phyloP scores from a whole-genome alignment of 768 basidiomycete species.

The Leccinum rimulosum region DNA sequence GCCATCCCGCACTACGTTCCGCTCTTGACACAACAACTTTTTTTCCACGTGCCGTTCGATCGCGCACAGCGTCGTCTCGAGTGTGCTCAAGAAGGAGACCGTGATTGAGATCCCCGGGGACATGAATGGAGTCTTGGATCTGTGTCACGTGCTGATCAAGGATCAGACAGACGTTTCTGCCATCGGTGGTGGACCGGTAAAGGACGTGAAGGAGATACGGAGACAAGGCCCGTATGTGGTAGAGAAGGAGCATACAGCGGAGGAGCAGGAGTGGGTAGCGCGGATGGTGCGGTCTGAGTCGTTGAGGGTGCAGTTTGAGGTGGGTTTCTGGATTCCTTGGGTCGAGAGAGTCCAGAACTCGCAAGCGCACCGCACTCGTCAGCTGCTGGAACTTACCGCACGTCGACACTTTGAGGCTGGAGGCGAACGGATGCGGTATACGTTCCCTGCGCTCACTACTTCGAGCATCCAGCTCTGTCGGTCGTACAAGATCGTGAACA shows the following conservation, averaged over 20 bases:
- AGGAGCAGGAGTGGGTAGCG: slow-evolving; percentile 99
- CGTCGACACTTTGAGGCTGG: slow-evolving; percentile 87
- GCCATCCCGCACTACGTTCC: slow-evolving; percentile 89
- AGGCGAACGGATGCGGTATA: slow-evolving; percentile 93
- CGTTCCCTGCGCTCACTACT: slow-evolving; percentile 41
- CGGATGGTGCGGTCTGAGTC: slow-evolving; percentile 93
- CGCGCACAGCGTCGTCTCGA: slow-evolving; percentile 91
- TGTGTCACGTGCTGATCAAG: slow-evolving; percentile 89
- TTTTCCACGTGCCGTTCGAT: slow-evolving; percentile 90
- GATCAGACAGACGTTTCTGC: slow-evolving; percentile 63
- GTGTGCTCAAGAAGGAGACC: slow-evolving; percentile 95
- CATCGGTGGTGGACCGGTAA: slow-evolving; percentile 9
- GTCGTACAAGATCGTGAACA: slow-evolving; percentile 80
- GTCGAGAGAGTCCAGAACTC: too few relatives aligned
- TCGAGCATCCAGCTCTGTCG: slow-evolving; percentile 90
- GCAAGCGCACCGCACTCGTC: not conserved
- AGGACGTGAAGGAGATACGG: slow-evolving; percentile 26
- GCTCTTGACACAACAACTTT: slow-evolving; percentile 58
- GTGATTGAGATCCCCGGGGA: slow-evolving; percentile 92
- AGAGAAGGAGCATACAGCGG: slow-evolving; percentile 90
- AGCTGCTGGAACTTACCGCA: slow-evolving; percentile 85
- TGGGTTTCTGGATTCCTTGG: slow-evolving; percentile 20
- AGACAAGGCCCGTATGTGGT: slow-evolving; percentile 57
- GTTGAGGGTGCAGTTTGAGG: slow-evolving; percentile 87
- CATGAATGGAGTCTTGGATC: slow-evolving; percentile 52